These are phyloP conservation scores for Cordyceps pruinosa DNA, from an alignment of 2,329 filamentous ascomycete species.

Conservation along the genomic window DNA sequence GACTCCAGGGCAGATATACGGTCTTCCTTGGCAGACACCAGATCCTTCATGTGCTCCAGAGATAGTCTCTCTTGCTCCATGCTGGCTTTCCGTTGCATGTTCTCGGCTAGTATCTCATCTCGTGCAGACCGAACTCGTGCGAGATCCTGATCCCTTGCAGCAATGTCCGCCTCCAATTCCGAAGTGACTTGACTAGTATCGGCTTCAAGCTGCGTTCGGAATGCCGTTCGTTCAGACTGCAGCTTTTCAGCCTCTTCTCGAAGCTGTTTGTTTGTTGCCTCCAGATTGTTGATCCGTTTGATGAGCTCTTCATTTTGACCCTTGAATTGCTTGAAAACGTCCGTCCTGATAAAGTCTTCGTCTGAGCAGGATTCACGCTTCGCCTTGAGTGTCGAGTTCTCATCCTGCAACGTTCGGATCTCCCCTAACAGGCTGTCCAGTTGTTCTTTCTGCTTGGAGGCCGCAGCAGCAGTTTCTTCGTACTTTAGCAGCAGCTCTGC, in stretches of 20 bases:
- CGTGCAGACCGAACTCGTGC: conserved; percentile 75
- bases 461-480: conserved; percentile 68
- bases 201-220: conserved; percentile 71
- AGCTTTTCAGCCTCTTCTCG: conserved; percentile 79
- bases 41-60: conserved; percentile 67
- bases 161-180: conserved; percentile 77
- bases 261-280: conserved; percentile 78
- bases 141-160: conserved; percentile 75
- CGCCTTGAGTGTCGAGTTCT: conserved; percentile 66
- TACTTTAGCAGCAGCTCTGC: conserved; percentile 69
- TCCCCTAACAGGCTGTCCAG: conserved; percentile 72
- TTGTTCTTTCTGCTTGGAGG: conserved; percentile 82
- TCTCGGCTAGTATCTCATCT: conserved; percentile 79
- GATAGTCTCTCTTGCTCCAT: conserved; percentile 70
- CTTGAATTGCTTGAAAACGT: conserved; percentile 89
- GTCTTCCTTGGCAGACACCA: conserved; percentile 71
- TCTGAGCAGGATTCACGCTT: conserved; percentile 70
- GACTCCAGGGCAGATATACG: conserved; percentile 76
- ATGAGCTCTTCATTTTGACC: conserved; percentile 88
- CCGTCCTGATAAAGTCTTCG: conserved; percentile 88
- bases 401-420: conserved; percentile 65
- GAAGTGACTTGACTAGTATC: conserved; percentile 66
- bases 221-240: conserved; percentile 76
- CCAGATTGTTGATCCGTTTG: conserved; percentile 83
- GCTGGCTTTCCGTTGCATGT: conserved; percentile 68